Percentiles rank a stretch among this genome's conserved stretches.
Conservation (phyloP, 495 filamentous ascomycete genomes). For the Extremus antarcticus region DNA sequence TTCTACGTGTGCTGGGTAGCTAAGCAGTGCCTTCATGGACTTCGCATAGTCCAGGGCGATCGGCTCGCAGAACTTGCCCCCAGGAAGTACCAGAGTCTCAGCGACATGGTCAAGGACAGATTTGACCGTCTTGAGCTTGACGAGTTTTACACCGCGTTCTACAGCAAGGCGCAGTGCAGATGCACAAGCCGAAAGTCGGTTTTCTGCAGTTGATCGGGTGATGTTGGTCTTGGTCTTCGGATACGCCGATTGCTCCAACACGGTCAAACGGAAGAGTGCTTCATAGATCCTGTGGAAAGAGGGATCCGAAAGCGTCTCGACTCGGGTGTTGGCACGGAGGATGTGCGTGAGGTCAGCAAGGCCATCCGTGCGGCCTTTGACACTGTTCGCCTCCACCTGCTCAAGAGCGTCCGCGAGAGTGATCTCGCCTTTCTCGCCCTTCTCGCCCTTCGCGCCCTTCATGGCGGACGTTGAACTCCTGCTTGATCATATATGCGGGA, state of each 20-base stretch:
- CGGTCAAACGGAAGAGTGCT: constrained; percentile 58
- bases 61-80: constrained; percentile 58
- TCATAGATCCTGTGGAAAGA: constrained; percentile 74
- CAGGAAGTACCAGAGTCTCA: constrained; percentile 54
- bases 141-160: constrained; percentile 53
- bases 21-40: constrained; percentile 56
- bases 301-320: constrained; percentile 52
- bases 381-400: constrained; percentile 5
- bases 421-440: too few relatives aligned
- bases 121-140: constrained; percentile 66
- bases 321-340: constrained; percentile 48
- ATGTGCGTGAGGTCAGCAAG: constrained; percentile 50
- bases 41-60: constrained; percentile 70
- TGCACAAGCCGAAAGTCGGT: constrained; percentile 60
- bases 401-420: constrained; percentile 12
- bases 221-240: constrained; percentile 43
- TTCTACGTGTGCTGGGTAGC: constrained; percentile 65
- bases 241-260: constrained; percentile 55
- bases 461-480: neutral
- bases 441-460: too few relatives aligned
- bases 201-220: constrained; percentile 36
- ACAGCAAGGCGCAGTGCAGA: constrained; percentile 58
- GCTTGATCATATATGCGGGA: neutral
- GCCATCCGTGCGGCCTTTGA: constrained; percentile 23
- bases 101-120: constrained; percentile 71